Percentiles rank a stretch among this genome's conserved stretches.
phyloP scores from a whole-genome alignment of 441 rosid genomes.

The Jatropha multifida region DNA sequence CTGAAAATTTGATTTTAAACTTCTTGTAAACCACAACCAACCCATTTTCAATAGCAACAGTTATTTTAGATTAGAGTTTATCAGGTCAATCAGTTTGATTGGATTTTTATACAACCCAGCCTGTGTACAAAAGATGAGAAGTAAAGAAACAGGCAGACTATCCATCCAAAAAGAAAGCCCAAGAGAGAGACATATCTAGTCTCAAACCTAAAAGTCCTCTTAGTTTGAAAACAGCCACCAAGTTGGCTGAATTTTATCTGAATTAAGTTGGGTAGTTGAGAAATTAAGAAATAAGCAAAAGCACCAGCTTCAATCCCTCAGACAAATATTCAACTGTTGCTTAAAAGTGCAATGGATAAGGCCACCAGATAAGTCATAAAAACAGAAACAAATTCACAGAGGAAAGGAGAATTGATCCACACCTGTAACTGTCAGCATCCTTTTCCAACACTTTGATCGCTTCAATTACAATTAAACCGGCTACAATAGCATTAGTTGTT shows the following conservation, averaged over 20 bases:
- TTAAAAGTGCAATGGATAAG: not conserved
- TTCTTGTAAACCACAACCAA: not conserved
- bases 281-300: conserved; percentile 5
- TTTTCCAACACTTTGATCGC: conserved; percentile 88
- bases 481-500: conserved; percentile 89
- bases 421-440: conserved; percentile 71
- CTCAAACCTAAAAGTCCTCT: not conserved
- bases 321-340: conserved; percentile 13
- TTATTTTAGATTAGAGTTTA: not conserved
- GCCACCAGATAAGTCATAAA: not conserved
- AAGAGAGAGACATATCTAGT: not conserved
- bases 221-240: not conserved
- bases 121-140: not conserved
- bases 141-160: not conserved
- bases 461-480: conserved; percentile 96
- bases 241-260: not conserved
- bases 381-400: conserved; percentile 10
- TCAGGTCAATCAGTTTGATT: not conserved
- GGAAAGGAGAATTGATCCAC: conserved; percentile 26
- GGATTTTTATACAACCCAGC: not conserved
- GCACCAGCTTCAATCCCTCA: conserved; percentile 5
- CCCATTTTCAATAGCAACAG: not conserved
- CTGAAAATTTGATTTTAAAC: not conserved
- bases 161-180: not conserved
- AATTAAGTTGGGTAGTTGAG: not conserved